A percentile compares a stretch with the other conserved stretches of the same genome.
phyloP scores from a whole-genome alignment of 2,329 filamentous ascomycete genomes.

The Ascosphaera aggregata region DNA sequence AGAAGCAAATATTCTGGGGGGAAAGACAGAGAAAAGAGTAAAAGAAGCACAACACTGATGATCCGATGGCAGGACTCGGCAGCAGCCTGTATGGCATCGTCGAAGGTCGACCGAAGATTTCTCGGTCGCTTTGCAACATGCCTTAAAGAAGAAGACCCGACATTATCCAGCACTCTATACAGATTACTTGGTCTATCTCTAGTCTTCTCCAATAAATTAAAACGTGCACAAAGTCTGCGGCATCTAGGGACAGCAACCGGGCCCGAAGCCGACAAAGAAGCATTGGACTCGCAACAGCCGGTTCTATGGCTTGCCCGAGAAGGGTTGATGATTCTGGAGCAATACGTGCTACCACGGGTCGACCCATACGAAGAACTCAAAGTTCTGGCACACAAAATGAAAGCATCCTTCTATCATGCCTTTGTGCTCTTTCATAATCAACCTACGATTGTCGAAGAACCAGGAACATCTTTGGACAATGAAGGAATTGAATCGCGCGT shows the following conservation, averaged over 20 bases:
- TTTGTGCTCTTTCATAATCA: constrained; percentile 92
- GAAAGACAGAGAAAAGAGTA: too few species aligned
- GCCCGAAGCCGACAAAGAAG: constrained; percentile 53
- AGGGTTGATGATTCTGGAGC: constrained; percentile 65
- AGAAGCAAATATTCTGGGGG: too few species aligned
- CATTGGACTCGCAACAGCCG: constrained; percentile 63
- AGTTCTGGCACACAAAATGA: constrained; percentile 74
- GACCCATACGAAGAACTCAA: constrained; percentile 59
- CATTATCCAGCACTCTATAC: constrained; percentile 55
- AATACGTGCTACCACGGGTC: constrained; percentile 67
- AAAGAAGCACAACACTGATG: constrained; percentile 7
- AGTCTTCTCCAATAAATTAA: constrained; percentile 61
- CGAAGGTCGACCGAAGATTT: constrained; percentile 94
- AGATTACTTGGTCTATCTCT: constrained; percentile 81
- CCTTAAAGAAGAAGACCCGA: constrained; percentile 52
- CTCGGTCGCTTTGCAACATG: constrained; percentile 68
- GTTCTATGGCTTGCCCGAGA: constrained; percentile 93
- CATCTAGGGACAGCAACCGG: too few species aligned
- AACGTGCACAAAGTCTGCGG: constrained; percentile 61
- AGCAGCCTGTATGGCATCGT: constrained; percentile 57
- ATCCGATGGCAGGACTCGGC: constrained; percentile 10
- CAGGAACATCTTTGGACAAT: constrained; percentile 11
- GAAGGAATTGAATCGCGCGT: constrained; percentile 5
- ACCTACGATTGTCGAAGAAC: constrained; percentile 27
- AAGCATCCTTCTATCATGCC: constrained; percentile 88